phyloP scores from a whole-genome alignment of 495 filamentous ascomycete genomes.

The Penicillium odoratum region DNA sequence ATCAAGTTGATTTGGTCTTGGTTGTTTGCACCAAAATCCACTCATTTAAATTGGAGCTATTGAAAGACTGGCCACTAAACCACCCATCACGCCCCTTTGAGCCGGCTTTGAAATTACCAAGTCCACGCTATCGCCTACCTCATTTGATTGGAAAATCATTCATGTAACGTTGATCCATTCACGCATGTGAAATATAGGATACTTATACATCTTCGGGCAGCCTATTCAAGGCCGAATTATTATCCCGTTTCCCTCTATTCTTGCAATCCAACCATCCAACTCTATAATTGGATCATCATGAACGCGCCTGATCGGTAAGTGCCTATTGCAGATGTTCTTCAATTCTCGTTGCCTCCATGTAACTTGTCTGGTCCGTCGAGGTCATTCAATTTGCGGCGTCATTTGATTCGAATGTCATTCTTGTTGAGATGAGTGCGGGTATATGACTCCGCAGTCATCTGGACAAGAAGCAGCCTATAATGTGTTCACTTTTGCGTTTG shows the following conservation, averaged over 20 bases:
- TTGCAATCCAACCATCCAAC: too few relatives aligned
- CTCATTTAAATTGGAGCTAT: background rate
- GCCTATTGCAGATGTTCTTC: conserved; percentile 5
- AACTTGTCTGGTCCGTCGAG: background rate
- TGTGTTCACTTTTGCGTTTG: too few relatives aligned
- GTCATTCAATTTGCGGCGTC: background rate
- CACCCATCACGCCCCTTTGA: background rate
- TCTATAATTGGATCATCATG: conserved; percentile 40
- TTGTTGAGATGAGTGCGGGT: background rate
- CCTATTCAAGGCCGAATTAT: background rate
- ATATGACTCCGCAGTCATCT: too few relatives aligned
- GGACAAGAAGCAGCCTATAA: too few relatives aligned
- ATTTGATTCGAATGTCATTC: background rate
- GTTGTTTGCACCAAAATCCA: background rate
- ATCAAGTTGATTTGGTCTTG: background rate
- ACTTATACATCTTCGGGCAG: background rate
- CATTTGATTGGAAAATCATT: too few relatives aligned
- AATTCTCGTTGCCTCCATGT: background rate
- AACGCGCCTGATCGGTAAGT: conserved; percentile 70
- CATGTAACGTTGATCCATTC: too few relatives aligned
- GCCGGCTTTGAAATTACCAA: background rate
- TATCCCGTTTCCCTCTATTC: background rate
- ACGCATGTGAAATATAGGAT: too few relatives aligned
- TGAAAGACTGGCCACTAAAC: background rate
- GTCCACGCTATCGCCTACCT: background rate